Evolutionary conservation across 2,329 filamentous ascomycete species (phyloP), one percentile per base, ranked within the genome.

Genomic region (Amauroascus verrucosus): DNA sequence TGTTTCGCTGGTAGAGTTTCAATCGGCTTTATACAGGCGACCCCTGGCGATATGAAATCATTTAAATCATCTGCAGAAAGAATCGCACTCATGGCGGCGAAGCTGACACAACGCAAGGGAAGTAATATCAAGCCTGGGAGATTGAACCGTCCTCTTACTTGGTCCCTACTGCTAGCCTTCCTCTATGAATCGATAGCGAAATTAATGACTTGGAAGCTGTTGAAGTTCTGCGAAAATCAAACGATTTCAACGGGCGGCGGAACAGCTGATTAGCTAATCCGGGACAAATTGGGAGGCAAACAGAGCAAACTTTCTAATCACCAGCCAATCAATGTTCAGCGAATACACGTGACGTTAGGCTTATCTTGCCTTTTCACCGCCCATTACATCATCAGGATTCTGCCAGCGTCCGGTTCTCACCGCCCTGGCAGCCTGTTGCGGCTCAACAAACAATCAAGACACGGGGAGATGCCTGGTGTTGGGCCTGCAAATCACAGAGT

Each of bases 1-100:
- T 79, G 72, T 59, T 79, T 76, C 48, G 77, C 71, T 1, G 93
- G 91, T 13, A 98, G 80, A 1, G 88, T 94, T 70, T 98, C 93
- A 67, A 98, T 79, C 26, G 93, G 93, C 66, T 98, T 97, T 71
- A 98, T 97, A 73, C 93, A 98, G 58, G 93, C 93, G 65, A 98
- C 90, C 58, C 91, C 90, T 13, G 93, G 93, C 54, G 87, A 93
- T 67, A 98, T 98, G 74, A 98, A 98, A 77, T 98, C 93, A 76
- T 98, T 98, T 57, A 98, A 78, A 69, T 96, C 90, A 75, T 98
- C 91, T 64, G 86, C 85, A 54, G 90, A 97, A 64, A 98, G 85
- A 64, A 98, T 98, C 58, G 93, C 93, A 67, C 89, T 95, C 93
- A 98, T 98, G 58, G 68, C 76, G 59, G 59, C 6, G 30, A 38